Evolutionary conservation across 106 monocot species (phyloP).

Genomic region (Cymbidium sinense): DNA sequence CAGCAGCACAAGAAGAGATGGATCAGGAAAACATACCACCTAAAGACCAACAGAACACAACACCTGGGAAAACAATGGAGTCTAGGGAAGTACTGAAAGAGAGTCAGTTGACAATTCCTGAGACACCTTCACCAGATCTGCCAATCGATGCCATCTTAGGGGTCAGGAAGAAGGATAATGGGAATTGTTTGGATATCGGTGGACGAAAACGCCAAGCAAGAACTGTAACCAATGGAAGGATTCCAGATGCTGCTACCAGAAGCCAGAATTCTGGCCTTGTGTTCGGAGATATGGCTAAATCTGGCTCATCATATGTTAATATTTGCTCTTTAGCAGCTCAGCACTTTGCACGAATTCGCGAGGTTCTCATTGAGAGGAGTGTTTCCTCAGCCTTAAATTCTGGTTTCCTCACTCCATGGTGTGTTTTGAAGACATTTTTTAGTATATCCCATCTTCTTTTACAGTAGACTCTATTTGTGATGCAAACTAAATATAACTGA

Average conservation of each 20-base stretch:
- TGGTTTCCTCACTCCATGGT: constrained; percentile 94
- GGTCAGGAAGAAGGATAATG: constrained; percentile 63
- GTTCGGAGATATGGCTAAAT: constrained; percentile 34
- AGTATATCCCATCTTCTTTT: not conserved
- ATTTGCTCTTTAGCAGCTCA: constrained; percentile 83
- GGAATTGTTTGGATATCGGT: constrained; percentile 43
- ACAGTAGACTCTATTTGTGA: not conserved
- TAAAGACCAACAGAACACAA: constrained; percentile 51
- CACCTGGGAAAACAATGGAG: constrained; percentile 66
- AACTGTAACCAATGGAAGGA: constrained; percentile 30
- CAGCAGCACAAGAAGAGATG: constrained; percentile 18
- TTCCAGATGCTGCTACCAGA: constrained; percentile 25
- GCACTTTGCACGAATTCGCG: constrained; percentile 82
- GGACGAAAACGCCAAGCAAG: constrained; percentile 81
- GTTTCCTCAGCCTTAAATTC: constrained; percentile 83
- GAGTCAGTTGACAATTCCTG: constrained; percentile 89
- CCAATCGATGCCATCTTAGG: constrained; percentile 46
- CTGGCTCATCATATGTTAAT: constrained; percentile 73
- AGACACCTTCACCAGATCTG: constrained; percentile 95
- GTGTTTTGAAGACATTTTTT: not conserved
- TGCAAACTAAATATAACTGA: not conserved
- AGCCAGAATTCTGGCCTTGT: constrained; percentile 14
- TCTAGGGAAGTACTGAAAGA: constrained; percentile 55
- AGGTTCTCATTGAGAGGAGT: constrained; percentile 92
- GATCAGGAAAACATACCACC: constrained; percentile 87